A percentile compares a stretch with the other conserved stretches of the same genome.
phyloP scores from a whole-genome alignment of 306 rosid genomes.

The Corylus avellana region DNA sequence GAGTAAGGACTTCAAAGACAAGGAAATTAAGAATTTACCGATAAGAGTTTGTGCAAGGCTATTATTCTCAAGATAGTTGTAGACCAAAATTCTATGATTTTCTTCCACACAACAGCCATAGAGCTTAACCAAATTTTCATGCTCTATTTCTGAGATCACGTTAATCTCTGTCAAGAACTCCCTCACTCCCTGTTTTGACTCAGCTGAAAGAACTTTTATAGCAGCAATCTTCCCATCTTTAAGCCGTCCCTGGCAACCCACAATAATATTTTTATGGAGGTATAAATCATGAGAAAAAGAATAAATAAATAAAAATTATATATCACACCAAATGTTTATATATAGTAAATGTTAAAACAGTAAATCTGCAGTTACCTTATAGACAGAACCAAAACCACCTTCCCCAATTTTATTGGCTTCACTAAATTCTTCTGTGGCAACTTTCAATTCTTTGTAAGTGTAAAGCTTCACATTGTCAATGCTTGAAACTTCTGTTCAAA shows the following conservation, averaged over 20 bases:
- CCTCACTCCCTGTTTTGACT: conserved; percentile 86
- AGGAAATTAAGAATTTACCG: conserved; percentile 48
- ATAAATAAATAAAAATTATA: conserved; percentile 9
- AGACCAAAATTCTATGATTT: conserved; percentile 76
- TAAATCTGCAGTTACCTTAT: conserved; percentile 56
- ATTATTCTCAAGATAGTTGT: conserved; percentile 93
- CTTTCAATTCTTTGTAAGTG: conserved; percentile 63
- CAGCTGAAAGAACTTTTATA: conserved; percentile 88
- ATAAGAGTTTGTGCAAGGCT: conserved; percentile 83
- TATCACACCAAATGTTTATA: conserved; percentile 2
- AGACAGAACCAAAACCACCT: conserved; percentile 98
- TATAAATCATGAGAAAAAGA: conserved; percentile 22
- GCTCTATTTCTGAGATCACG: conserved; percentile 79
- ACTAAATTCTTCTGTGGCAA: conserved; percentile 74
- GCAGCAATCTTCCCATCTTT: conserved; percentile 86
- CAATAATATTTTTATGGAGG: conserved; percentile 14
- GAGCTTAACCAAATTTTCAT: conserved; percentile 85
- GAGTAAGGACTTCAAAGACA: conserved; percentile 4
- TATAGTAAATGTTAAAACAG: not conserved
- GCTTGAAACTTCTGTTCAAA: conserved; percentile 56
- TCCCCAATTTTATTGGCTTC: conserved; percentile 84
- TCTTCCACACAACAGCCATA: conserved; percentile 87
- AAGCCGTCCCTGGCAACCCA: conserved; percentile 71
- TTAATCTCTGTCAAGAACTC: conserved; percentile 96
- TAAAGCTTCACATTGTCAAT: conserved; percentile 64